A percentile compares a stretch with the other conserved stretches of the same genome.
phyloP scores from a whole-genome alignment of 2,329 filamentous ascomycete genomes.

The Colletotrichum trifolii region DNA sequence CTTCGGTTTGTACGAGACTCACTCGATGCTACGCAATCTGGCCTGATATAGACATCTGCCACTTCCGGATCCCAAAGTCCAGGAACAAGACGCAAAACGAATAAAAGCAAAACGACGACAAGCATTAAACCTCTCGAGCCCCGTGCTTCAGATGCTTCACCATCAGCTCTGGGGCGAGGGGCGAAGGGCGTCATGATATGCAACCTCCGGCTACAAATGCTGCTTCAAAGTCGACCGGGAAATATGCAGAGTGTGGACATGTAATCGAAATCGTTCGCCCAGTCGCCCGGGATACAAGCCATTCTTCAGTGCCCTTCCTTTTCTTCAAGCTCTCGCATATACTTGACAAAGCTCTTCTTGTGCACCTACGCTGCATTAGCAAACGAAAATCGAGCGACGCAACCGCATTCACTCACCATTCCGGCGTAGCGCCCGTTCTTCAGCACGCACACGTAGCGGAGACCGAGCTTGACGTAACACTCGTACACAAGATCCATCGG shows the following conservation, averaged over 20 bases:
- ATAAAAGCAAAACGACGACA: neutral
- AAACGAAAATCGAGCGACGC: neutral
- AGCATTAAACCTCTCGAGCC: constrained; percentile 1
- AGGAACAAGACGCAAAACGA: constrained; percentile 1
- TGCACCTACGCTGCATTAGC: constrained; percentile 69
- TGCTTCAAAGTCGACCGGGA: neutral
- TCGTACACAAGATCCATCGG: constrained; percentile 97
- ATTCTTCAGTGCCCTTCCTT: constrained; percentile 41
- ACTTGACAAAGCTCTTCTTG: constrained; percentile 97
- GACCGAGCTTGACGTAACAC: constrained; percentile 91
- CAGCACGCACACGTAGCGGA: constrained; percentile 92
- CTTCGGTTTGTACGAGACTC: neutral
- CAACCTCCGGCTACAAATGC: neutral
- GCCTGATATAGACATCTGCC: neutral
- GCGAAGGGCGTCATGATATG: neutral
- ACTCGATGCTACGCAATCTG: constrained; percentile 21
- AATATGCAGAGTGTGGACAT: neutral
- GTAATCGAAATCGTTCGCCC: neutral
- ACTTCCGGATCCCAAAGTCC: neutral
- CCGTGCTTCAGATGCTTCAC: constrained; percentile 9
- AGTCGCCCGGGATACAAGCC: too few species aligned
- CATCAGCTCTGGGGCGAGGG: neutral
- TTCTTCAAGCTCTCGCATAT: constrained; percentile 85
- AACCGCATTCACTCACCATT: constrained; percentile 69
- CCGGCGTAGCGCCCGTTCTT: constrained; percentile 87